Evolutionary conservation across 164 flowering plant species (phyloP).

Genomic region (Umbilicus rupestris): DNA sequence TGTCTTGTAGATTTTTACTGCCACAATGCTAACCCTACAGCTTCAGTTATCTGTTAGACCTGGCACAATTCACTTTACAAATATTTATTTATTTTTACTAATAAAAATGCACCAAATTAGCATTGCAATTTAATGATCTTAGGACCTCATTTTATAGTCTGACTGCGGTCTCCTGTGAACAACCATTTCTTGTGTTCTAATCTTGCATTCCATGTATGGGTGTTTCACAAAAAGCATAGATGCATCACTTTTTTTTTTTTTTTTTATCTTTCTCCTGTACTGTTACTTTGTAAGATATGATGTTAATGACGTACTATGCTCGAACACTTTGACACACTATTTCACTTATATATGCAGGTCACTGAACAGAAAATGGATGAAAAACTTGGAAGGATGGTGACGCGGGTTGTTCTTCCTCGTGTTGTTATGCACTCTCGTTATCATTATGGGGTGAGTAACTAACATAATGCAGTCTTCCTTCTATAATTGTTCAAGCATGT

Average conservation of each 20-base stretch:
- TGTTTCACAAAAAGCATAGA: no score
- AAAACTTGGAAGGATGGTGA: conserved; percentile 85
- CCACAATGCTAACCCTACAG: neutral
- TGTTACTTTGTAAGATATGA: neutral
- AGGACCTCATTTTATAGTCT: no score
- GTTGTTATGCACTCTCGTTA: conserved; percentile 89
- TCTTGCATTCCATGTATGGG: no score
- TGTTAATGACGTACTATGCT: neutral
- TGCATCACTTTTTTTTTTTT: no score
- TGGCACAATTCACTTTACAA: no score
- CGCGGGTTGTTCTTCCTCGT: conserved; percentile 94
- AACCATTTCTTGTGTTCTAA: no score
- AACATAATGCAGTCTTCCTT: neutral
- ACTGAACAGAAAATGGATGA: conserved; percentile 80
- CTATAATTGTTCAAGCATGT: neutral
- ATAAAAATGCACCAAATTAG: no score
- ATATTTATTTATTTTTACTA: no score
- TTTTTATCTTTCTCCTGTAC: neutral
- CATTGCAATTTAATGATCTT: no score
- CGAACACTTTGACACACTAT: neutral
- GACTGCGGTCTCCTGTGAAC: no score
- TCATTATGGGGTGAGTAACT: conserved; percentile 70
- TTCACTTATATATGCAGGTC: conserved; percentile 38
- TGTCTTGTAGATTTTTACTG: neutral
- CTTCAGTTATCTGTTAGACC: neutral